These are phyloP conservation scores for Wickerhamiella azymoides DNA, from an alignment of 805 yeast species.

Conservation along the genomic window DNA sequence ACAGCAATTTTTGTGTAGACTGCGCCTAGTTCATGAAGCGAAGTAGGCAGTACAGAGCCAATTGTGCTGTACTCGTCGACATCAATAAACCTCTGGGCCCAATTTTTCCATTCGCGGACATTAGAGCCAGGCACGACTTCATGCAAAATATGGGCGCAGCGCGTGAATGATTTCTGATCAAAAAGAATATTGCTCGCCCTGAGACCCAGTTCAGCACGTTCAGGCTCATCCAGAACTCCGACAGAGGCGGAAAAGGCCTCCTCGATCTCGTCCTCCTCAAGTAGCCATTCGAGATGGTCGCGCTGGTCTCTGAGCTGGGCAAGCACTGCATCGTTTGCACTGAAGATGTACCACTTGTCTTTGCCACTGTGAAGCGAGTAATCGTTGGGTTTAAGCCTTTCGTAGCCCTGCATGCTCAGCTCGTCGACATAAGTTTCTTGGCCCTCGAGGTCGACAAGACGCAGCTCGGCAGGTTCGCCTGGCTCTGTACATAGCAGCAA, in stretches of 20 bases:
- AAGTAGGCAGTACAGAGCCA: slow-evolving; percentile 44
- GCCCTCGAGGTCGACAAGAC: slow-evolving; percentile 55
- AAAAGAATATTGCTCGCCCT: slow-evolving; percentile 31
- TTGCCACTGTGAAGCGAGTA: slow-evolving; percentile 27
- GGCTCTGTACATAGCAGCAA: slow-evolving; percentile 38
- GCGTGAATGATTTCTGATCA: slow-evolving; percentile 36
- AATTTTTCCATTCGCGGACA: slow-evolving; percentile 47
- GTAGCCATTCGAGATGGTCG: slow-evolving; percentile 65
- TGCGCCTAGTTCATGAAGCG: slow-evolving; percentile 1
- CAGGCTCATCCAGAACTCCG: neutral
- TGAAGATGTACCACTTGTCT: slow-evolving; percentile 46
- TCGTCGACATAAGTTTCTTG: slow-evolving; percentile 71
- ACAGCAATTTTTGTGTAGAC: slow-evolving; percentile 36
- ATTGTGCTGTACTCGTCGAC: slow-evolving; percentile 34
- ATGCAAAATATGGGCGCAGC: slow-evolving; percentile 38
- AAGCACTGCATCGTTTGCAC: slow-evolving; percentile 69
- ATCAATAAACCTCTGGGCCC: slow-evolving; percentile 42
- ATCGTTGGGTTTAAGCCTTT: slow-evolving; percentile 63
- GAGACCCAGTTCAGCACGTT: slow-evolving; percentile 35
- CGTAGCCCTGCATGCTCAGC: slow-evolving; percentile 44
- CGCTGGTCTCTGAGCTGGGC: slow-evolving; percentile 55
- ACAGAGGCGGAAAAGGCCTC: slow-evolving; percentile 45
- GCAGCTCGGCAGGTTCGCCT: slow-evolving; percentile 46
- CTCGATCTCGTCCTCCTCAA: slow-evolving; percentile 36
- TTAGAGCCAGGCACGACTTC: slow-evolving; percentile 25